Percentiles rank a stretch among this genome's conserved stretches.
Evolutionary conservation across 1,284 basidiomycete species (phyloP).

Genomic region (Rhodotorula sp.): DNA sequence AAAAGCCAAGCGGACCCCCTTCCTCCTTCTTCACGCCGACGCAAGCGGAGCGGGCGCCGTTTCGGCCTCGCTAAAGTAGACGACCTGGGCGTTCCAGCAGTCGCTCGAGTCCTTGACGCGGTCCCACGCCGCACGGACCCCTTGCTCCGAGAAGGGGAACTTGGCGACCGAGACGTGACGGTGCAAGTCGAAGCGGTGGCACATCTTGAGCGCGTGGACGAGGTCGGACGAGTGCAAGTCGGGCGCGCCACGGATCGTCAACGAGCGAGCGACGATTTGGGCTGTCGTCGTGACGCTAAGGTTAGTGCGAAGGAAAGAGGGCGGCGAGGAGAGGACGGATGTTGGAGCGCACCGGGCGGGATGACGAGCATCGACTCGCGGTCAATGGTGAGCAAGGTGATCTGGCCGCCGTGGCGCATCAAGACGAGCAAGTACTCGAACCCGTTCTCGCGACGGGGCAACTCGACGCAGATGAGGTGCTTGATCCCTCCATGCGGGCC

Average conservation of each 20-base stretch:
- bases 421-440: slow-evolving; percentile 11
- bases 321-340: neutral
- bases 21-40: too few species aligned
- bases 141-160: slow-evolving; percentile 6
- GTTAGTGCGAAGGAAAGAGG: neutral
- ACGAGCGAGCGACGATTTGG: slow-evolving; percentile 6
- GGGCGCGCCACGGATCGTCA: slow-evolving; percentile 1
- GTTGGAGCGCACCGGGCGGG: slow-evolving; percentile 4
- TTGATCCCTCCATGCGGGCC: slow-evolving; percentile 19
- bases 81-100: neutral
- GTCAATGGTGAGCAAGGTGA: slow-evolving; percentile 7
- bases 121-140: slow-evolving; percentile 13
- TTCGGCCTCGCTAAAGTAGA: neutral
- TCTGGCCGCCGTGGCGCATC: slow-evolving; percentile 12
- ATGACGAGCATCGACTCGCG: slow-evolving; percentile 4
- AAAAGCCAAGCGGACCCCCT: neutral
- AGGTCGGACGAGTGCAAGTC: slow-evolving; percentile 1
- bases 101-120: neutral
- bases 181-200: slow-evolving; percentile 6
- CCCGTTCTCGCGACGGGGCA: slow-evolving; percentile 10
- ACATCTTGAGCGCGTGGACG: slow-evolving; percentile 9
- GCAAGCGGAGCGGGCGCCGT: neutral
- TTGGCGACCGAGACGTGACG: slow-evolving; percentile 13
- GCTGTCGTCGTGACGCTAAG: neutral
- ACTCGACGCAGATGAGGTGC: slow-evolving; percentile 20